These are phyloP conservation scores for Zostera marina DNA, from an alignment of 116 monocot genomes.

Conservation along the genomic window DNA sequence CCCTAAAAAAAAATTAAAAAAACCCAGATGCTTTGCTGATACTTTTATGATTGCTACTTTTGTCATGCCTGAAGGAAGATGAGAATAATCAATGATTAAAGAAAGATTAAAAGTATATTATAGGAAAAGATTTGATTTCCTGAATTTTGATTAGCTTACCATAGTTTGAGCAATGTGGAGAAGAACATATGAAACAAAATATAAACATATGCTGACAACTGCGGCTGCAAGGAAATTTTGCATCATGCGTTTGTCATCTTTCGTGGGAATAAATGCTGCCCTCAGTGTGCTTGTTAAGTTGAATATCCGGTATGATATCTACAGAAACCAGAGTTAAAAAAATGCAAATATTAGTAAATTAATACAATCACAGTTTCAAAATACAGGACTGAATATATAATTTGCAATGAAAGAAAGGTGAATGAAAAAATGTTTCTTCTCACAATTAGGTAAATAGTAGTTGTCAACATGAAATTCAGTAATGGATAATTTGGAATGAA, in stretches of 20 bases:
- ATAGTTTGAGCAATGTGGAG: slow-evolving; percentile 28
- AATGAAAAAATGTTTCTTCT: slow-evolving; percentile 10
- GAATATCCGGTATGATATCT: slow-evolving; percentile 62
- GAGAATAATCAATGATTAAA: not conserved
- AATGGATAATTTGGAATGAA: slow-evolving; percentile 87
- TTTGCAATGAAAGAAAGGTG: not conserved
- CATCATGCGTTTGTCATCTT: slow-evolving; percentile 40
- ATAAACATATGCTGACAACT: slow-evolving; percentile 23
- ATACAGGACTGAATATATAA: not conserved
- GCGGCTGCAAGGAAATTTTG: slow-evolving; percentile 42
- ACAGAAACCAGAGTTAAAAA: slow-evolving; percentile 8
- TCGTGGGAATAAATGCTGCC: slow-evolving; percentile 46
- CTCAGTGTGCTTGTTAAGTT: slow-evolving; percentile 49
- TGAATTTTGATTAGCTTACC: slow-evolving; percentile 25
- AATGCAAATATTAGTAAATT: not conserved
- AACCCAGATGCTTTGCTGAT: not conserved
- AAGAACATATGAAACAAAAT: slow-evolving; percentile 30
- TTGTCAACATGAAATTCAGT: slow-evolving; percentile 83
- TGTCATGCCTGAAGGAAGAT: not conserved
- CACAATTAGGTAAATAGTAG: slow-evolving; percentile 71
- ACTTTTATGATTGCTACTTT: not conserved
- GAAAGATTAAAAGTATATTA: not conserved
- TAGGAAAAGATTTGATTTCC: not conserved
- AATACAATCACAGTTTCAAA: not conserved
- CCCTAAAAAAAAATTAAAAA: not conserved